These are phyloP conservation scores for Orychophragmus violaceus DNA, from an alignment of 345 rosid genomes.

Conservation along the genomic window DNA sequence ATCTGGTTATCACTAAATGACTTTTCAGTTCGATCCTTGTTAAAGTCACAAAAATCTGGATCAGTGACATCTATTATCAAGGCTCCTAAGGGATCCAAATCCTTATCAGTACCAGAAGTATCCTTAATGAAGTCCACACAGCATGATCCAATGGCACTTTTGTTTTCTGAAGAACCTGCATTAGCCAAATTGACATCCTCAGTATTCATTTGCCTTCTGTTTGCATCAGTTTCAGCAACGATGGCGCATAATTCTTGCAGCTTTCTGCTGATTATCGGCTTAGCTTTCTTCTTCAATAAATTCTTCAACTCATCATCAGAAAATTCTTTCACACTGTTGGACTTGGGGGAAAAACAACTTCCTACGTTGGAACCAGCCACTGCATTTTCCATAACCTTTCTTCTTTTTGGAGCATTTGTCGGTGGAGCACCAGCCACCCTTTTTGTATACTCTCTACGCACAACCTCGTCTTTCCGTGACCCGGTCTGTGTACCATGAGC, in stretches of 20 bases:
- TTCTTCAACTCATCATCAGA: slow-evolving; percentile 40
- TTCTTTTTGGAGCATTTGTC: slow-evolving; percentile 36
- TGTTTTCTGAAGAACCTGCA: slow-evolving; percentile 18
- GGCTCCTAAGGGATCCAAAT: slow-evolving; percentile 30
- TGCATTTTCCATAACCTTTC: slow-evolving; percentile 41
- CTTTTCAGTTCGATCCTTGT: slow-evolving; percentile 51
- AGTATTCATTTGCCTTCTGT: slow-evolving; percentile 1
- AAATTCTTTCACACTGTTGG: slow-evolving; percentile 33
- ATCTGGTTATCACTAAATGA: slow-evolving; percentile 48
- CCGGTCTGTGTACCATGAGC: slow-evolving; percentile 48
- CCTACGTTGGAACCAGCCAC: slow-evolving; percentile 24
- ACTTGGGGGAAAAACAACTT: slow-evolving; percentile 22
- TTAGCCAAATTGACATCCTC: slow-evolving; percentile 14
- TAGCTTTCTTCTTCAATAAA: slow-evolving; percentile 45
- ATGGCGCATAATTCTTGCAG: slow-evolving; percentile 34
- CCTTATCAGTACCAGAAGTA: slow-evolving; percentile 19
- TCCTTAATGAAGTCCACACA: neutral
- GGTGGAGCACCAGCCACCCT: slow-evolving; percentile 27
- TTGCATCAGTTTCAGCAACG: slow-evolving; percentile 13
- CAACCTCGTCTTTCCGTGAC: slow-evolving; percentile 48
- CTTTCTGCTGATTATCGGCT: slow-evolving; percentile 33
- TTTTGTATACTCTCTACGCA: slow-evolving; percentile 45
- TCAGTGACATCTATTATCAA: slow-evolving; percentile 50
- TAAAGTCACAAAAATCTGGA: slow-evolving; percentile 63
- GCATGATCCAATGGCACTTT: slow-evolving; percentile 12